These are phyloP conservation scores for Aegle marmelos DNA, from an alignment of 345 rosid species.

Conservation along the genomic window DNA sequence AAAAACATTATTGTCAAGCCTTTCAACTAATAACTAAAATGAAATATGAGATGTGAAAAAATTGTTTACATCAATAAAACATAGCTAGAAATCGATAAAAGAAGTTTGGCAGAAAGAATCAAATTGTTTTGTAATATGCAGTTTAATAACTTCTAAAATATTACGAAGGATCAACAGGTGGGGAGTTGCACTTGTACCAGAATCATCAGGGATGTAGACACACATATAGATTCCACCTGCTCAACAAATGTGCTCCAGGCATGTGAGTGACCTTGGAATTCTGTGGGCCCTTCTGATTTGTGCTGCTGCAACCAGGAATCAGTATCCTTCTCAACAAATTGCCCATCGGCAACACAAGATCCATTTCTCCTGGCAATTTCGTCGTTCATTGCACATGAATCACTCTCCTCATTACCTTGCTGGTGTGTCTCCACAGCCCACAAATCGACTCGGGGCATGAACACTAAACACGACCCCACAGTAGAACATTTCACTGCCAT, in stretches of 20 bases:
- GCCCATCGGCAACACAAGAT: conserved; percentile 21
- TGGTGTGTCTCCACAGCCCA: conserved; percentile 71
- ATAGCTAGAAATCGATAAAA: not conserved
- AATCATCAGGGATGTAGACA: conserved; percentile 78
- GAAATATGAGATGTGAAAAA: not conserved
- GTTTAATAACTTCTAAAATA: not conserved
- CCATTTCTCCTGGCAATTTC: conserved; percentile 26
- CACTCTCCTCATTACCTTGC: conserved; percentile 24
- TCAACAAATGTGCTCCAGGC: conserved; percentile 85
- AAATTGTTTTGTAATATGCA: not conserved
- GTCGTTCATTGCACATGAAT: conserved; percentile 21
- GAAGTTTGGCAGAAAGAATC: not conserved
- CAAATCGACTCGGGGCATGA: conserved; percentile 92
- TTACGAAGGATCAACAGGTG: not conserved
- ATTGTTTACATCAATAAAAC: not conserved
- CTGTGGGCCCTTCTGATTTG: conserved; percentile 28
- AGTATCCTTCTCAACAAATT: conserved; percentile 12
- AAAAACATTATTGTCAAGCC: not conserved
- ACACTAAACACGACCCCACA: conserved; percentile 55
- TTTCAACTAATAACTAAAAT: not conserved
- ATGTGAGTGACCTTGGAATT: conserved; percentile 43
- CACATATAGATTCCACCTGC: conserved; percentile 75
- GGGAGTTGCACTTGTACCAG: conserved; percentile 48
- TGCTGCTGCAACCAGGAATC: conserved; percentile 17
- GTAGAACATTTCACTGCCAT: conserved; percentile 86